Evolutionary conservation across 345 rosid genomes (phyloP), one percentile per base, ranked within the genome.

Genomic region (Pseudoturritis turrita): DNA sequence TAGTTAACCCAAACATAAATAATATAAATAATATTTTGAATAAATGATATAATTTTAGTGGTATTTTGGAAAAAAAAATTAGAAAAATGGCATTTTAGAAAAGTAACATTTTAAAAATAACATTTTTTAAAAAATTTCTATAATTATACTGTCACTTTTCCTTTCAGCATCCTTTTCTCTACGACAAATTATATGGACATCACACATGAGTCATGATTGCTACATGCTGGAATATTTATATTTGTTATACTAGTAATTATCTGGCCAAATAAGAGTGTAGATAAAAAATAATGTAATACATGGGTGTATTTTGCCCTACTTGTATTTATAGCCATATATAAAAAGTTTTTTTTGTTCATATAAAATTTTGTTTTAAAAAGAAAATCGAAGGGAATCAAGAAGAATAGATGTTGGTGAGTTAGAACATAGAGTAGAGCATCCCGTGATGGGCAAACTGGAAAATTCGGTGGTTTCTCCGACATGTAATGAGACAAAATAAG

Each of bases 401-500:
- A 62, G 23, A 47, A 37, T n/a, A 62, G 13, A 52, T n/a, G 17
- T 14, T 62, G 41, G 33, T 37, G 75, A 31, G 37, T 22, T 11
- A 25, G 18, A 37, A 58, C 7, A 31, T 33, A 17, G 39, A 53
- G 54, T 46, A 29, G 28, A 65, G 61, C 61, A 59, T 17, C 75
- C 70, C 53, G 74, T 69, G 79, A 75, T 36, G 33, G 58, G 51
- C 35, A 35, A 75, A 62, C 63, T 43, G 55, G 8, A 68, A n/a
- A 62, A 44, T 45, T 75, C 50, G 69, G 69, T 53, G 70, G 44
- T 18, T 54, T 54, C 49, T 15, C 65, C 70, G 79, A 75, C 75
- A 76, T 36, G 22, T 53, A 54, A 69, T 76, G 75, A 62, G 65
- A 62, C 74, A 75, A 69, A 67, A 31, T 21, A 53, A 62, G 37